A percentile compares a stretch with the other conserved stretches of the same genome.
phyloP scores from a whole-genome alignment of 2,329 filamentous ascomycete species.

The Sphaerulina vaccinii region DNA sequence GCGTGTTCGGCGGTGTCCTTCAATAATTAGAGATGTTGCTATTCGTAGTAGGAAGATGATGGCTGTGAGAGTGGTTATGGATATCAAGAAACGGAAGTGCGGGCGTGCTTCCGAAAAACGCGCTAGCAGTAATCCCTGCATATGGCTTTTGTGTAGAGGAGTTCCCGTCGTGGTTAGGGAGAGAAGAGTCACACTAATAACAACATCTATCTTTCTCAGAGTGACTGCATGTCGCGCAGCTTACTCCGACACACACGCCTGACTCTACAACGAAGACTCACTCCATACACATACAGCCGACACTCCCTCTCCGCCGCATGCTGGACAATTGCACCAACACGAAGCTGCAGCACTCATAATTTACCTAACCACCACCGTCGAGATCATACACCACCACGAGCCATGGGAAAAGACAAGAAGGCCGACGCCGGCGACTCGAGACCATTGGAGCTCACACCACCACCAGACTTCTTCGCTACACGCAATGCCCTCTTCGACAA shows the following conservation, averaged over 20 bases:
- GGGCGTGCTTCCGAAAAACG: too few species aligned
- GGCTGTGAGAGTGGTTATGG: too few species aligned
- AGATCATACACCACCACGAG: not conserved
- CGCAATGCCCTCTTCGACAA: constrained; percentile 85
- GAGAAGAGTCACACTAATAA: too few species aligned
- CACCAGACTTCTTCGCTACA: constrained; percentile 76
- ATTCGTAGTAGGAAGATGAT: too few species aligned
- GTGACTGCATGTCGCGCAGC: not conserved
- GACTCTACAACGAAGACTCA: not conserved
- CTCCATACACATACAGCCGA: not conserved
- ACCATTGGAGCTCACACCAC: constrained; percentile 50
- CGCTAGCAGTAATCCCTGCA: too few species aligned
- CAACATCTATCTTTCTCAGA: too few species aligned
- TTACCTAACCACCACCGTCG: not conserved
- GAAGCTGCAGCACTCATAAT: constrained; percentile 14
- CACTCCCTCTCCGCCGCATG: constrained; percentile 6
- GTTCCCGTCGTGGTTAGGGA: too few species aligned
- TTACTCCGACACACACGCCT: not conserved
- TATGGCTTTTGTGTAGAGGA: too few species aligned
- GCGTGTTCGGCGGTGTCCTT: too few species aligned
- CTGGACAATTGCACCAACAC: constrained; percentile 9
- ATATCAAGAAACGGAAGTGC: too few species aligned
- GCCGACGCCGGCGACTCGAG: constrained; percentile 39
- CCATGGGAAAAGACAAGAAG: constrained; percentile 46
- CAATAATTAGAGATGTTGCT: too few species aligned